A percentile compares a stretch with the other conserved stretches of the same genome.
These are phyloP conservation scores for Leptodermis oblonga DNA, from an alignment of 257 asterid species.

Conservation along the genomic window DNA sequence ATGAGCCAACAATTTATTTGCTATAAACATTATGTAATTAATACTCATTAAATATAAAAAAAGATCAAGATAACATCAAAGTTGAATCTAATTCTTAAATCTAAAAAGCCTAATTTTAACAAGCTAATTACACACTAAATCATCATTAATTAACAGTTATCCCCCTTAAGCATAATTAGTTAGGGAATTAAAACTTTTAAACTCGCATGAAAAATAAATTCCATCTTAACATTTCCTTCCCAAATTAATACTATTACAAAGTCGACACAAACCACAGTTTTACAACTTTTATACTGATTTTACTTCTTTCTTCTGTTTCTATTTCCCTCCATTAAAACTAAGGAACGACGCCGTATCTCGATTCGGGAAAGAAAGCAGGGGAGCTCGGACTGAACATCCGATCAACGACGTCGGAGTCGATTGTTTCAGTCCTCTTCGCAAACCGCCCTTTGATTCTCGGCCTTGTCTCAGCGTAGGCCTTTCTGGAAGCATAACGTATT, in stretches of 20 bases:
- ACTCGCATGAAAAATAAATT: neutral
- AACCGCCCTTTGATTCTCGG: constrained; percentile 89
- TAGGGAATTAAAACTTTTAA: too few relatives aligned
- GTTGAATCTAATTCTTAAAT: too few relatives aligned
- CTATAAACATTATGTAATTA: too few relatives aligned
- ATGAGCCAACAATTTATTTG: too few relatives aligned
- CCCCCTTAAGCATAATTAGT: too few relatives aligned
- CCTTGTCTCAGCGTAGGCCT: constrained; percentile 84
- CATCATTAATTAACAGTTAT: too few relatives aligned
- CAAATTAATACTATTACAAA: neutral
- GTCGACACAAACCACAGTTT: neutral
- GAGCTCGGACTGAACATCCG: constrained; percentile 31
- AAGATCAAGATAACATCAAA: too few relatives aligned
- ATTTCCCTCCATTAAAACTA: constrained; percentile 31
- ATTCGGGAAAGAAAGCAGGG: constrained; percentile 34
- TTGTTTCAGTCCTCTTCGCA: constrained; percentile 51
- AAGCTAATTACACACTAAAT: too few relatives aligned
- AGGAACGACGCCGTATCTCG: constrained; percentile 51
- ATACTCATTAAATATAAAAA: too few relatives aligned
- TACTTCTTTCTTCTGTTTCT: neutral
- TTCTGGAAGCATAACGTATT: constrained; percentile 77
- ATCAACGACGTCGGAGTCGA: constrained; percentile 45
- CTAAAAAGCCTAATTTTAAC: too few relatives aligned
- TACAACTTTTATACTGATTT: neutral
- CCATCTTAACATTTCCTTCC: constrained; percentile 3